Evolutionary conservation across 2,329 filamentous ascomycete genomes (phyloP), one percentile per base, ranked within the genome.

Genomic region (Trichoderma breve): DNA sequence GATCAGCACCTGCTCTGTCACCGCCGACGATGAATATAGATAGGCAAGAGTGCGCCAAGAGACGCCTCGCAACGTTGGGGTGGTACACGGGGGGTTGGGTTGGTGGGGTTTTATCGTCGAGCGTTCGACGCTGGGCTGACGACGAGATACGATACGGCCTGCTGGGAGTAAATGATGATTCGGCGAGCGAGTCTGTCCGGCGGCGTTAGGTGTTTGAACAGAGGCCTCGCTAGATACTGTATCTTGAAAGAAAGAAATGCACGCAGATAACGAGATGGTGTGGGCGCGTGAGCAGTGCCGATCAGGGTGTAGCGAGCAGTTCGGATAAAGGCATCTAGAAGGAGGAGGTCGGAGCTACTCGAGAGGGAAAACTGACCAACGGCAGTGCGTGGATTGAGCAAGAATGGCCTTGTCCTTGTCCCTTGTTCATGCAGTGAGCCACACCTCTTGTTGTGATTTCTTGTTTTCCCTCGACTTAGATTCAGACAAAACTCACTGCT

Each of bases 21-120:
- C n/a, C 53, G 51, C 65, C 36, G 34, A 68, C 24, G 21, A 39
- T 39, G 43, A 60, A 68, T 34, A 34, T 18, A n/a, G 21, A 51
- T 32, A 26, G 43, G 32, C 18, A 43, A 51, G 26, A 26, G 34
- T 24, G 32, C 28, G 61, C 61, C 63, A 67, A 67, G 63, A 39
- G 36, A 9, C 30, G 28, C 30, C 39, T 58, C 39, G 70, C 64
- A 72, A 72, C 70, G 70, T 72, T 72, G 63, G 63, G 70, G 32
- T 72, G 70, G 30, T 72, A 58, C 28, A 72, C 30, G 63, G 70
- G 70, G 70, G 70, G 63, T 68, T 55, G 39, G 43, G 14, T 26
- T 34, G 39, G 63, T 63, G 70, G 70, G 57, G 70, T 63, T 57
- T 57, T 63, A 62, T 68, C 61, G 2, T 28, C 28, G 57, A 30